Conservation (phyloP, 1,139 yeast genomes). For the Entelexis paramagnoliae region DNA sequence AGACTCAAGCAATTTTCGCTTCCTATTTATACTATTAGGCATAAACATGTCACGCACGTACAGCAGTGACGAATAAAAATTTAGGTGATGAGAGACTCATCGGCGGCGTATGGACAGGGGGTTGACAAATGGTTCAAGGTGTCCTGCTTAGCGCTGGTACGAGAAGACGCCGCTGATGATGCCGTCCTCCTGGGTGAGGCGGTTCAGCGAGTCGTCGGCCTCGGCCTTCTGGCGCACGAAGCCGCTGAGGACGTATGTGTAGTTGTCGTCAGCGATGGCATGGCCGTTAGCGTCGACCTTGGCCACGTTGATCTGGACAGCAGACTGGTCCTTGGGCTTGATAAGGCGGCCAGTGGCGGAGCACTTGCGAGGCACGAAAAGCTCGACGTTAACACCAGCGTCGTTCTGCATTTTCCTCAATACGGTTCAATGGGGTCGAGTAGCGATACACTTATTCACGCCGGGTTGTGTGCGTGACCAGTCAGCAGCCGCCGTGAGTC, state of each 20-base stretch:
- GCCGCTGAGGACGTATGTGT: constrained; percentile 96
- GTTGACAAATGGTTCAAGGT: neutral
- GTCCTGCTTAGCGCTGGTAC: constrained; percentile 85
- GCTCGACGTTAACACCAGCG: constrained; percentile 99
- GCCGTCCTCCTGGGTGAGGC: constrained; percentile 99
- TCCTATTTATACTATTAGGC: constrained; percentile 10
- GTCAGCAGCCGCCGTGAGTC: constrained; percentile 6
- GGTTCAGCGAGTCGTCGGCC: constrained; percentile 98
- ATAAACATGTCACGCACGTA: constrained; percentile 2
- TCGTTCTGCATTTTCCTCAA: constrained; percentile 81
- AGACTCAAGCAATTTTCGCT: constrained; percentile 2
- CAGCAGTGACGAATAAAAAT: constrained; percentile 2
- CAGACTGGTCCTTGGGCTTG: constrained; percentile 99
- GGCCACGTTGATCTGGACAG: constrained; percentile 86
- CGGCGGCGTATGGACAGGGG: constrained; percentile 3
- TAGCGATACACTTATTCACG: constrained; percentile 7
- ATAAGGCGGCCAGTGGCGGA: constrained; percentile 99
- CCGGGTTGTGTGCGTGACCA: neutral
- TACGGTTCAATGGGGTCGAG: neutral
- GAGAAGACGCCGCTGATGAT: constrained; percentile 97
- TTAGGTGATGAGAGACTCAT: neutral
- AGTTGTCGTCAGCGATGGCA: constrained; percentile 82
- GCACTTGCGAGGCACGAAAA: constrained; percentile 99
- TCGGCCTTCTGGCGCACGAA: constrained; percentile 87
- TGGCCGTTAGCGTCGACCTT: constrained; percentile 92